Base-by-base conservation (phyloP, 2,329 filamentous ascomycete species). In the Cordyceps fumosorosea region DNA sequence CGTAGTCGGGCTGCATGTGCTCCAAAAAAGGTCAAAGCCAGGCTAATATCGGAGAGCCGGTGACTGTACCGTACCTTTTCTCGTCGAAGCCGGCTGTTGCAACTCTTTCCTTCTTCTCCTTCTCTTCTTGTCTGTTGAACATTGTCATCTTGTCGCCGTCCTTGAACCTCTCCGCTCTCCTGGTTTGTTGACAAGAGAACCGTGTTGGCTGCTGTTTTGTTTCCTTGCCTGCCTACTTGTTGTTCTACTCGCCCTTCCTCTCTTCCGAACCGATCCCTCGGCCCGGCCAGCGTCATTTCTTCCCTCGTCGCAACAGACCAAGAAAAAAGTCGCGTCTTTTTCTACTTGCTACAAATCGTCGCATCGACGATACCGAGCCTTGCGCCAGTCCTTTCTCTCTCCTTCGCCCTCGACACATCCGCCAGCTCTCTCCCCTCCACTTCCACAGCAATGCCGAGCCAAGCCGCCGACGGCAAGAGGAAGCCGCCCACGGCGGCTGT, bases 401-500 rank as follows among this genome's bases (percentile, higher is more conserved):
- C 24, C 65, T 45, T 64, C n/a, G n/a, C n/a, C 4, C 44, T 3
- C 7, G 11, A 22, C 14, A 5, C 29, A 29, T 29, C 14, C 22
- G 22, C 20, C 11, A 5, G 3, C 22, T 2, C 44, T 40, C 34
- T 22, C 22, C 29, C 29, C 16, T 6, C 18, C 24, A 18, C 40
- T 16, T 32, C 16, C 37, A 29, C 57, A 56, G 67, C 64, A 65
- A 77, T 77, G 75, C 68, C 75, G 67, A 68, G 66, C 69, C 69
- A 60, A 67, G 61, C 51, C 57, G 57, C 57, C 54, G 70, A 71
- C 60, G 71, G 68, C 62, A 74, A 81, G 78, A 93, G 89, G 80
- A 85, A 89, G 80, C 89, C 90, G 69, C 85, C 93, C 64, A 92
- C 92, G 62, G 90, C 87, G 66, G 93, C 93, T 51, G 93, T 90